phyloP scores from a whole-genome alignment of 768 basidiomycete species.

The Chlorophyllum brunneum region DNA sequence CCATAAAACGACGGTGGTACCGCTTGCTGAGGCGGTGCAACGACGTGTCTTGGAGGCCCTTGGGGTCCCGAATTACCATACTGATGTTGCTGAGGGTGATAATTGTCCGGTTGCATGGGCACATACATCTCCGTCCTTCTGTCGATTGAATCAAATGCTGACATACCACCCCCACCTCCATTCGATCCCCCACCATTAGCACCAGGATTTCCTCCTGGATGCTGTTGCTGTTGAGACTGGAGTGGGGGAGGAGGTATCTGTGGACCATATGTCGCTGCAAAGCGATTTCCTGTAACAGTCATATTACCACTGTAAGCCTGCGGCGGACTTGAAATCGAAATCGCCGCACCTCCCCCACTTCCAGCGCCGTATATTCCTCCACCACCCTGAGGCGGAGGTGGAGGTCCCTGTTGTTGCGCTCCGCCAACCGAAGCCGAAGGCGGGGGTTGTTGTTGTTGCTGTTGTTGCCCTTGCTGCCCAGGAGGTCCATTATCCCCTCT shows the following conservation, averaged over 20 bases:
- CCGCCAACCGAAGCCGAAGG: not conserved
- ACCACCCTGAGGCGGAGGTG: constrained; percentile 13
- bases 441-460: not conserved
- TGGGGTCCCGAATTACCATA: constrained; percentile 24
- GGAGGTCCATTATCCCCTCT: constrained; percentile 36
- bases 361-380: constrained; percentile 40
- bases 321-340: constrained; percentile 74
- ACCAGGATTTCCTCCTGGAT: constrained; percentile 18
- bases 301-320: constrained; percentile 61
- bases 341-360: constrained; percentile 36
- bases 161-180: not conserved
- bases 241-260: not conserved
- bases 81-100: constrained; percentile 20
- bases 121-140: constrained; percentile 68
- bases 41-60: constrained; percentile 38
- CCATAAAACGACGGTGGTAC: constrained; percentile 71
- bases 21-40: constrained; percentile 44
- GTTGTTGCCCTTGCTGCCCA: constrained; percentile 3
- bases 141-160: constrained; percentile 63
- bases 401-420: constrained; percentile 2
- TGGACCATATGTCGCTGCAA: constrained; percentile 44
- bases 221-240: constrained; percentile 30
- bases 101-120: constrained; percentile 83
- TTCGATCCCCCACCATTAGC: not conserved
- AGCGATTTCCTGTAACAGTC: constrained; percentile 56